phyloP scores from a whole-genome alignment of 371 early-diverging fungal species.

The Mucor ambiguus region DNA sequence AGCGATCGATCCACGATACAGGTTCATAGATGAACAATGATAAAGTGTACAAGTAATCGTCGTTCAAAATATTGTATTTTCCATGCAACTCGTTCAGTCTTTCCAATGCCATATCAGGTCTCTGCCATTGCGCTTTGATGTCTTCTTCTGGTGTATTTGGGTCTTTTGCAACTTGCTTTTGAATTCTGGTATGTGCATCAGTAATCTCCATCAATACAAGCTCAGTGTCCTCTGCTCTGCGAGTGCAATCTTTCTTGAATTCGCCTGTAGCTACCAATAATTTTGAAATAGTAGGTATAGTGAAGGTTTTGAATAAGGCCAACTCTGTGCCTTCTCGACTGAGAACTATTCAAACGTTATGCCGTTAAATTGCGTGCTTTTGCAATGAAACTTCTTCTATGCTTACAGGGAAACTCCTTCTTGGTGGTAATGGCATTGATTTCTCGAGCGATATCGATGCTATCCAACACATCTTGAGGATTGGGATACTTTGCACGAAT shows the following conservation, averaged over 20 bases:
- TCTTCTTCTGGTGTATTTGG: conserved; percentile 3
- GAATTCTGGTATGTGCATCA: conserved; percentile 28
- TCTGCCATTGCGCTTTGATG: conserved; percentile 23
- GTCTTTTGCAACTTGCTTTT: conserved; percentile 12
- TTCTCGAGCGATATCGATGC: conserved; percentile 36
- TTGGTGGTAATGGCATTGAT: conserved; percentile 16
- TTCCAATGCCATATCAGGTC: conserved; percentile 22
- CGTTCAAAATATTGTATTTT: conserved; percentile 46
- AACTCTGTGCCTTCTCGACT: conserved; percentile 26
- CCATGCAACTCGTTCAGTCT: conserved; percentile 52
- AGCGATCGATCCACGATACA: conserved; percentile 36
- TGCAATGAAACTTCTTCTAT: too few relatives aligned
- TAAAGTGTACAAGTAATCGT: conserved; percentile 47
- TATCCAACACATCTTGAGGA: conserved; percentile 38
- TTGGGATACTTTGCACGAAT: conserved; percentile 46
- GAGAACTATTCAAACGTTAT: background rate
- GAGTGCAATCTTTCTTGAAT: conserved; percentile 23
- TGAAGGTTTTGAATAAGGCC: conserved; percentile 49
- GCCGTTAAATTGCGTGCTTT: background rate
- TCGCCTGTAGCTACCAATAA: conserved; percentile 42
- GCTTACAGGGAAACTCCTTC: conserved; percentile 50
- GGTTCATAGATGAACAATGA: conserved; percentile 44
- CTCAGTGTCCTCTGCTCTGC: conserved; percentile 48
- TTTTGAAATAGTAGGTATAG: conserved; percentile 47
- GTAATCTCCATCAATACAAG: conserved; percentile 34